Evolutionary conservation across 2,329 filamentous ascomycete species (phyloP).

Genomic region (Nemania sp.): DNA sequence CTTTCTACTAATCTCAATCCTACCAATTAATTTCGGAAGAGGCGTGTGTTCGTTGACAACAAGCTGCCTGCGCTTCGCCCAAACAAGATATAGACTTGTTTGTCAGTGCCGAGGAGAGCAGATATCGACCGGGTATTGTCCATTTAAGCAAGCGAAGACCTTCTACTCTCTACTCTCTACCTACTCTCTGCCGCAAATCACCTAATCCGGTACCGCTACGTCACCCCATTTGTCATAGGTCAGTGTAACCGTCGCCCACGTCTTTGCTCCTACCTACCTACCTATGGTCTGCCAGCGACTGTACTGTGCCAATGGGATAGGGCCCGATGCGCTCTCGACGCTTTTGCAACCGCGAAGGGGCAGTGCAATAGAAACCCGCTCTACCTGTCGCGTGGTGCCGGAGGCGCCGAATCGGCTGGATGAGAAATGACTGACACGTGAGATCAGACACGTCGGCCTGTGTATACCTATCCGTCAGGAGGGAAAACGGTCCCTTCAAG

Average conservation of each 20-base stretch:
- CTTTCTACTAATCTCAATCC: background rate
- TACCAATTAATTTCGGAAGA: background rate
- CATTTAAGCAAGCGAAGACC: background rate
- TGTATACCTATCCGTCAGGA: background rate
- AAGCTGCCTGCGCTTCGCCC: background rate
- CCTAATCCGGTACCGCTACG: background rate
- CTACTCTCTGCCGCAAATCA: background rate
- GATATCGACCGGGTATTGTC: background rate
- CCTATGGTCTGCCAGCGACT: background rate
- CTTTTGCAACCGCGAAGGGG: background rate
- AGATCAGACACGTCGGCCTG: constrained; percentile 17
- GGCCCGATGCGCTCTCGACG: background rate
- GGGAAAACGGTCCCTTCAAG: background rate
- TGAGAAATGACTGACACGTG: constrained; percentile 11
- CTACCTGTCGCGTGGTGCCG: constrained; percentile 15
- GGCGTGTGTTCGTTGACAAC: no score
- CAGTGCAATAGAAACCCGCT: constrained; percentile 8
- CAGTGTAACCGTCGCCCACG: constrained; percentile 10
- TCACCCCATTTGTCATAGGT: constrained; percentile 19
- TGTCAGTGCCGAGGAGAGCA: background rate
- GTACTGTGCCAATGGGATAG: background rate
- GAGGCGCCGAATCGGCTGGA: constrained; percentile 14
- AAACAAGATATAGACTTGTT: background rate
- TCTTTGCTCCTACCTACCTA: background rate
- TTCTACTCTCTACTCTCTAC: background rate